Percentiles rank a stretch among this genome's conserved stretches.
Evolutionary conservation across 768 basidiomycete species (phyloP).

Genomic region (Zangia roseola): DNA sequence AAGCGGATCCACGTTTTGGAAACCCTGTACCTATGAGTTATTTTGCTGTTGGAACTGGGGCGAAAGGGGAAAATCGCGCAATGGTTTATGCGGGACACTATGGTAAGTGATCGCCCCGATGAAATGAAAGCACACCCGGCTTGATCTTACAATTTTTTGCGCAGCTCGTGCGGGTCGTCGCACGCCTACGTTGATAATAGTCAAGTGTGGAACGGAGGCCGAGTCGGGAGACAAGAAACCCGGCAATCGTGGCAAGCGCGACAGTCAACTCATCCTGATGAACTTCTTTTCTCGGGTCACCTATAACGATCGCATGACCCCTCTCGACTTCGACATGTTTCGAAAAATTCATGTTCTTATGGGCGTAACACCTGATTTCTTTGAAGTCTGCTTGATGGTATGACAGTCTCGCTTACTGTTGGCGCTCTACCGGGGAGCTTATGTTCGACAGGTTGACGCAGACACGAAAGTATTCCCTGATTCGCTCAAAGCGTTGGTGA

Average conservation of each 20-base stretch:
- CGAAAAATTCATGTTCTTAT: slow-evolving; percentile 93
- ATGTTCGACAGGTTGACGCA: slow-evolving; percentile 79
- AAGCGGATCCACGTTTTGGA: slow-evolving; percentile 93
- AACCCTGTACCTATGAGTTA: slow-evolving; percentile 96
- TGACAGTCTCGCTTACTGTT: slow-evolving; percentile 26
- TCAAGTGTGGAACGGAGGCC: slow-evolving; percentile 92
- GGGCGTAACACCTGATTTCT: slow-evolving; percentile 99
- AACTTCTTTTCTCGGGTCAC: slow-evolving; percentile 99
- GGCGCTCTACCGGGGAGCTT: slow-evolving; percentile 5
- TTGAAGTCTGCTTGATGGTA: slow-evolving; percentile 97
- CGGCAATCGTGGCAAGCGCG: slow-evolving; percentile 97
- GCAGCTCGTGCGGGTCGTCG: slow-evolving; percentile 80
- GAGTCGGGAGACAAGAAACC: slow-evolving; percentile 91
- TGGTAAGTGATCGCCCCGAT: slow-evolving; percentile 52
- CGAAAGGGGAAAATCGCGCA: slow-evolving; percentile 89
- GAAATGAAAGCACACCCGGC: not conserved
- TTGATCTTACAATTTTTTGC: slow-evolving; percentile 5
- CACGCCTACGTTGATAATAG: slow-evolving; percentile 90
- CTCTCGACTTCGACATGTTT: slow-evolving; percentile 97
- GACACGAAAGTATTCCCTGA: slow-evolving; percentile 95
- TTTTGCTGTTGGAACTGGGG: slow-evolving; percentile 83
- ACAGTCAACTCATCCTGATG: slow-evolving; percentile 98
- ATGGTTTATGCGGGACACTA: slow-evolving; percentile 99
- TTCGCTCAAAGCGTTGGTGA: slow-evolving; percentile 87
- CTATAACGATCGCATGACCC: slow-evolving; percentile 98